Evolutionary conservation across 768 basidiomycete species (phyloP), one percentile per base, ranked within the genome.

Genomic region (Clavaria fumosa): DNA sequence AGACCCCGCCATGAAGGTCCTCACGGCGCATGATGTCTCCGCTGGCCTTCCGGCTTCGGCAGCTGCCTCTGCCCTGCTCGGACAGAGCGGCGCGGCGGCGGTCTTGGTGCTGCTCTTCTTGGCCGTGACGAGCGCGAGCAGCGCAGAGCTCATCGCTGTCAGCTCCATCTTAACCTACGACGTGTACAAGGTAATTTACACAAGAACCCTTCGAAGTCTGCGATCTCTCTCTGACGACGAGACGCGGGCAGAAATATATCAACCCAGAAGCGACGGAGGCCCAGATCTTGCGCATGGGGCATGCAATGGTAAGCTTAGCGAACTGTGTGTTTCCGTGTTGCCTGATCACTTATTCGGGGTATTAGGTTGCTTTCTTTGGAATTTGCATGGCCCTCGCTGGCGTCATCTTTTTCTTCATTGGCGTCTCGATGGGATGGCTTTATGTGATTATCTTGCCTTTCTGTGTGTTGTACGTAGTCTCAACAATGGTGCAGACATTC

Each of bases 381-480:
- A 47, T 88, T 27, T 63, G 82, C 23, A 88, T 86, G 69, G 86
- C 75, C 15, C 47, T 88, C n/a, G 76, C 80, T 0, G 86, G 86
- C 0, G 54, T 81, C 21, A 78, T 86, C 36, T 93, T 93, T 64
- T 85, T 63, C 58, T 89, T 81, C 53, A 86, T 90, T 45, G 88
- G 88, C 5, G 76, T 91, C 19, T 84, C 80, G 18, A 80, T 91
- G 80, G 88, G 88, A 15, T 91, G 86, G 84, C 75, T 91, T 39
- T 90, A 90, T 46, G 79, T 84, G 45, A 35, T 78, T 65, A 2
- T 20, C 20, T 23, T n/a, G 14, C 19, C 11, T 23, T n/a, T 19
- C 28, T 4, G n/a, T 3, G n/a, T 11, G 19, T 32, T 7, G 24
- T 37, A 34, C 34, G 31, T 21, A 34, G 6, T 27, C 9, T 7